Percentiles rank a stretch among this genome's conserved stretches.
Conservation (phyloP, 495 filamentous ascomycete genomes). For the Penicillium dipodomyicola region DNA sequence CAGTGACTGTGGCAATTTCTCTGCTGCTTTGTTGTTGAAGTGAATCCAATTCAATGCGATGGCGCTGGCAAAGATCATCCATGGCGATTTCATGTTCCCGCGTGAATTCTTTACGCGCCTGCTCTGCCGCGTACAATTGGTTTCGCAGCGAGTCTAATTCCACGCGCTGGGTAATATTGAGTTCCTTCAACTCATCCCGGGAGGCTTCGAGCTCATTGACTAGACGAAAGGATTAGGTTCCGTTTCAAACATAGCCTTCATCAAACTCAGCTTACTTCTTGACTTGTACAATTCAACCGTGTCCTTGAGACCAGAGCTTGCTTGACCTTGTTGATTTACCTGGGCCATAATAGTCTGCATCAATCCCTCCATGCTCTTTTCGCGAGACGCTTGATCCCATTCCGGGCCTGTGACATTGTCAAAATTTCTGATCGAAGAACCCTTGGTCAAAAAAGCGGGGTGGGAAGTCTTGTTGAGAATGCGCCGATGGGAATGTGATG, state of each 20-base stretch:
- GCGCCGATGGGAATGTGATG: constrained; percentile 14
- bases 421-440: constrained; percentile 60
- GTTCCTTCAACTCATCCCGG: constrained; percentile 53
- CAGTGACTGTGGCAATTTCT: constrained; percentile 37
- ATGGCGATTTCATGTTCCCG: constrained; percentile 55
- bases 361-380: constrained; percentile 64
- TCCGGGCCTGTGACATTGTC: constrained; percentile 50
- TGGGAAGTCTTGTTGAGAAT: constrained; percentile 27
- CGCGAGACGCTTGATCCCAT: constrained; percentile 67
- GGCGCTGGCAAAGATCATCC: constrained; percentile 54
- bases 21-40: constrained; percentile 39
- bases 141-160: constrained; percentile 58
- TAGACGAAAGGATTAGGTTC: constrained; percentile 32
- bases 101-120: constrained; percentile 49
- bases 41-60: constrained; percentile 49
- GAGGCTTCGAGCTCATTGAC: constrained; percentile 66
- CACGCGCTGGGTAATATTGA: constrained; percentile 53
- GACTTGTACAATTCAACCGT: constrained; percentile 66
- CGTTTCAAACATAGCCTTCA: constrained; percentile 1
- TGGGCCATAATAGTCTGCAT: constrained; percentile 58
- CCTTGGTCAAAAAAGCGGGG: constrained; percentile 62
- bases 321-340: constrained; percentile 59
- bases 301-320: constrained; percentile 64
- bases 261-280: constrained; percentile 55
- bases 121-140: constrained; percentile 42